These are phyloP conservation scores for Ogataea polymorpha DNA, from an alignment of 805 yeast species.

Conservation along the genomic window DNA sequence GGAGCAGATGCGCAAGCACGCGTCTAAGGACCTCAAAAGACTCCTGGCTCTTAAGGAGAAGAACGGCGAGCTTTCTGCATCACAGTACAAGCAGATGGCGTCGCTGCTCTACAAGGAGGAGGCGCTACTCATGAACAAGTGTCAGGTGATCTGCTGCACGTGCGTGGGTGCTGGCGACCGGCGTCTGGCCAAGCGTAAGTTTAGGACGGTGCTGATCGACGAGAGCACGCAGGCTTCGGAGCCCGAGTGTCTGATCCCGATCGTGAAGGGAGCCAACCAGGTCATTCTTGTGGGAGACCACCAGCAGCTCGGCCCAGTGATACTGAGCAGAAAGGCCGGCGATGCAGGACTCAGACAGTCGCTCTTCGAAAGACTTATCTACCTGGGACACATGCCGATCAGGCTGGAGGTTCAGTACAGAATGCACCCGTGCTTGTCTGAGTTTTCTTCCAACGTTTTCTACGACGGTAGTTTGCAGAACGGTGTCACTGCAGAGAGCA, in stretches of 20 bases:
- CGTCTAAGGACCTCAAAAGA: conserved; percentile 57
- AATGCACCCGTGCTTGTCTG: conserved; percentile 87
- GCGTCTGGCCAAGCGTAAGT: conserved; percentile 52
- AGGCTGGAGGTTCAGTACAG: conserved; percentile 90
- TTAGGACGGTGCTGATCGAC: conserved; percentile 81
- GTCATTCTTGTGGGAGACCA: conserved; percentile 90
- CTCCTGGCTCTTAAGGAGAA: conserved; percentile 57
- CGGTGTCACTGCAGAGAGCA: conserved; percentile 78
- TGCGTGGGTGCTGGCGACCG: conserved; percentile 90
- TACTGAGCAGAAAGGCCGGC: conserved; percentile 73
- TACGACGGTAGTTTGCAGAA: conserved; percentile 91
- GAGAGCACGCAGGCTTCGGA: conserved; percentile 94
- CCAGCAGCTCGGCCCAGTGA: conserved; percentile 92
- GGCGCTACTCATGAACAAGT: conserved; percentile 43
- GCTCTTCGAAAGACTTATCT: conserved; percentile 78
- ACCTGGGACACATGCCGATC: conserved; percentile 80
- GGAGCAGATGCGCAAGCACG: conserved; percentile 43
- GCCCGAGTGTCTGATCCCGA: conserved; percentile 87
- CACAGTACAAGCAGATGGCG: conserved; percentile 47
- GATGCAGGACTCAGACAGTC: conserved; percentile 87
- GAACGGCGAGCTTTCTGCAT: conserved; percentile 61
- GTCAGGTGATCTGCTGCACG: conserved; percentile 85
- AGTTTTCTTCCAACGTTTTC: conserved; percentile 86
- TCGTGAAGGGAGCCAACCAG: conserved; percentile 86
- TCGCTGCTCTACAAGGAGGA: conserved; percentile 48